phyloP scores from a whole-genome alignment of 345 rosid genomes.

The Eucalyptus cloeziana region DNA sequence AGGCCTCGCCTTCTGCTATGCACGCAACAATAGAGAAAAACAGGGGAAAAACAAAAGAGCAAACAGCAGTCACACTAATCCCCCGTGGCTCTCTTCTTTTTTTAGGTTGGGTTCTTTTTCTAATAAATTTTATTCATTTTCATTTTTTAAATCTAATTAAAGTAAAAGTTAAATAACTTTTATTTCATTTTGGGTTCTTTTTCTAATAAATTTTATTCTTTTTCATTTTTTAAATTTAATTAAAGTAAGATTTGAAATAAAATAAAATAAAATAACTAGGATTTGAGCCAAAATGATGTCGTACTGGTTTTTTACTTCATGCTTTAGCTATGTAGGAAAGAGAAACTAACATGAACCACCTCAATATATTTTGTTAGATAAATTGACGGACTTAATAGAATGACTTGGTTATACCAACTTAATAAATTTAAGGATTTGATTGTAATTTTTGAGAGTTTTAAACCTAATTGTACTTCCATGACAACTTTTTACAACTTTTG shows the following conservation, averaged over 20 bases:
- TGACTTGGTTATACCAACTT: accelerated
- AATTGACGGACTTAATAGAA: accelerated
- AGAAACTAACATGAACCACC: accelerated
- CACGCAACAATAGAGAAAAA: accelerated
- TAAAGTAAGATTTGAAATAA: background rate
- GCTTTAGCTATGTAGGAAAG: background rate
- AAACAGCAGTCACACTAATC: background rate
- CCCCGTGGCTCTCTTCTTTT: accelerated
- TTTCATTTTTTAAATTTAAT: background rate
- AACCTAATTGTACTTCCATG: accelerated
- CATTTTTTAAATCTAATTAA: background rate
- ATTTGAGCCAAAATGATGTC: background rate
- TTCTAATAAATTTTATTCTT: background rate
- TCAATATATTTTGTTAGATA: background rate
- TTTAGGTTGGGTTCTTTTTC: background rate
- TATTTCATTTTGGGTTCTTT: background rate
- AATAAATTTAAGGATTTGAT: accelerated
- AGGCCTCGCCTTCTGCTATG: background rate
- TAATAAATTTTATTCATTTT: background rate
- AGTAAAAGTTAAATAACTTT: too few species aligned
- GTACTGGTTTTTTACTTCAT: too few species aligned
- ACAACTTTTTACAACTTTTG: background rate
- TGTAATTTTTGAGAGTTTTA: background rate
- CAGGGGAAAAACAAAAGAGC: background rate
- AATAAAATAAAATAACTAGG: background rate